phyloP scores from a whole-genome alignment of 2,329 filamentous ascomycete species.

The Claviceps sp. region DNA sequence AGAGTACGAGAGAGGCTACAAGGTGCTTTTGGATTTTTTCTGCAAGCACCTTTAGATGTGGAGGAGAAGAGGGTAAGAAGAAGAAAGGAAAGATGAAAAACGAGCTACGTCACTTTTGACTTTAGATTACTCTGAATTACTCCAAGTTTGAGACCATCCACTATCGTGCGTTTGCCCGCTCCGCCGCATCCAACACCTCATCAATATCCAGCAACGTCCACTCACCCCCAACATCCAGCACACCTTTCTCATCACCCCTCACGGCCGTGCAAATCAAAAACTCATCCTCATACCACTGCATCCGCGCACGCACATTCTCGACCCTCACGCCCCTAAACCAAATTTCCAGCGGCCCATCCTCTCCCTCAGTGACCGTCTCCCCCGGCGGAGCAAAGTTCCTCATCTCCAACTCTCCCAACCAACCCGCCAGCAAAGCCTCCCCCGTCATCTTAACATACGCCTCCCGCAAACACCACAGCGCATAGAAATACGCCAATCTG shows the following conservation, averaged over 20 bases:
- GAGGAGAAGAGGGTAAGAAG: background rate
- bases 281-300: slow-evolving; percentile 31
- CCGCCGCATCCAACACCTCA: slow-evolving; percentile 30
- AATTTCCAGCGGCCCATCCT: slow-evolving; percentile 12
- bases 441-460: slow-evolving; percentile 75
- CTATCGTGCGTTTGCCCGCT: slow-evolving; percentile 12
- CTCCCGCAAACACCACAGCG: slow-evolving; percentile 68
- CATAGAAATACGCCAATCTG: slow-evolving; percentile 59
- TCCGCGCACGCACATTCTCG: slow-evolving; percentile 20
- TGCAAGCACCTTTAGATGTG: slow-evolving; percentile 29
- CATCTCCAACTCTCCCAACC: slow-evolving; percentile 61
- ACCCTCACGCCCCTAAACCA: slow-evolving; percentile 18
- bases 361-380: slow-evolving; percentile 8
- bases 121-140: too few species aligned
- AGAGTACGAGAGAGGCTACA: slow-evolving; percentile 50
- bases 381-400: slow-evolving; percentile 44
- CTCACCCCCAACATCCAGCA: slow-evolving; percentile 22
- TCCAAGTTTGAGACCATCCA: too few species aligned
- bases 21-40: slow-evolving; percentile 45
- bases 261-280: slow-evolving; percentile 43
- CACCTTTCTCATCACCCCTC: slow-evolving; percentile 24
- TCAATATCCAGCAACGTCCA: slow-evolving; percentile 25
- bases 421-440: slow-evolving; percentile 59
- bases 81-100: background rate
- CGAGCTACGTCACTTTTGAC: too few species aligned